A percentile compares a stretch with the other conserved stretches of the same genome.
phyloP scores from a whole-genome alignment of 2,329 filamentous ascomycete species.

The Penicillium sp. region DNA sequence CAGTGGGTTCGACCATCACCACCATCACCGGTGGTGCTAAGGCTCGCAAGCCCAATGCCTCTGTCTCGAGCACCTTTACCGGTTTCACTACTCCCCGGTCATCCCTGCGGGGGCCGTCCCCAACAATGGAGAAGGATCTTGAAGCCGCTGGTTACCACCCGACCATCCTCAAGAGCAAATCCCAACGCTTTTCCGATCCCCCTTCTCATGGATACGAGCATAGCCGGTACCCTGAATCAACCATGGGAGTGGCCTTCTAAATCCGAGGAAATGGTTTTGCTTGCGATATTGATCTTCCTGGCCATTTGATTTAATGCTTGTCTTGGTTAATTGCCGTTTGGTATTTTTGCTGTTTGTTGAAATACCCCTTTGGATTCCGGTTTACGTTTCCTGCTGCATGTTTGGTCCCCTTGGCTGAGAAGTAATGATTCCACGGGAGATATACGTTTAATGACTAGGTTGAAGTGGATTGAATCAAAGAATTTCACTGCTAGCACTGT shows the following conservation, averaged over 20 bases:
- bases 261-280: background rate
- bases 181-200: constrained; percentile 21
- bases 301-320: too few species aligned
- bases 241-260: constrained; percentile 36
- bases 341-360: background rate
- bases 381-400: background rate
- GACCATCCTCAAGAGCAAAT: constrained; percentile 27
- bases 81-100: constrained; percentile 15
- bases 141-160: constrained; percentile 19
- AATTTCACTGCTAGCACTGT: too few species aligned
- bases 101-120: constrained; percentile 15
- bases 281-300: too few species aligned
- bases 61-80: constrained; percentile 30
- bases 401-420: too few species aligned
- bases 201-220: constrained; percentile 6
- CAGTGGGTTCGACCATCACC: constrained; percentile 30
- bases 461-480: too few species aligned
- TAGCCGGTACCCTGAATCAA: constrained; percentile 20
- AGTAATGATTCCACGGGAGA: background rate
- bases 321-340: too few species aligned
- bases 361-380: background rate
- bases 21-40: constrained; percentile 21
- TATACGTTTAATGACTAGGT: too few species aligned
- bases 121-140: constrained; percentile 20
- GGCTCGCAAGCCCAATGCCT: constrained; percentile 21